These are phyloP conservation scores for Calonectria henricotiae DNA, from an alignment of 2,329 filamentous ascomycete species.

Conservation along the genomic window DNA sequence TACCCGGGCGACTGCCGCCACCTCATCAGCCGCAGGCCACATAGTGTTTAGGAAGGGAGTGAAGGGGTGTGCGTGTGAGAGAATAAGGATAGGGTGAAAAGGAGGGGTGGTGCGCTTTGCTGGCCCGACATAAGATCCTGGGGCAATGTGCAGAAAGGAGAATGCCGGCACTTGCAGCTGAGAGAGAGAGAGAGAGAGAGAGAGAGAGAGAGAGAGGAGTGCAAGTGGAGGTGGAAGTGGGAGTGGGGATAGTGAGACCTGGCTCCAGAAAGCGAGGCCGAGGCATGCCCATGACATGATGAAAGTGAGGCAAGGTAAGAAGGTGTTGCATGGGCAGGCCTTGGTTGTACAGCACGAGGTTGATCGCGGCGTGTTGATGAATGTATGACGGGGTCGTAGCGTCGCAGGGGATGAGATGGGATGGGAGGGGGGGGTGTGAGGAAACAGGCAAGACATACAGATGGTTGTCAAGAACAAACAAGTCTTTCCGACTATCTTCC, in stretches of 20 bases:
- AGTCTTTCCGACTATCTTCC: conserved; percentile 87
- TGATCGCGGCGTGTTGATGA: conserved; percentile 13
- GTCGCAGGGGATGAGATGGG: conserved; percentile 4
- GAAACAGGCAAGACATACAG: conserved; percentile 76
- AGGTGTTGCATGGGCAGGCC: conserved; percentile 18
- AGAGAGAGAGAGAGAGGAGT: too few species aligned
- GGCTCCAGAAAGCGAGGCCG: conserved; percentile 10
- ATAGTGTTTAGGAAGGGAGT: conserved; percentile 27
- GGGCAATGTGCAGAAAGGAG: conserved; percentile 26
- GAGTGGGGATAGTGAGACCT: conserved; percentile 35
- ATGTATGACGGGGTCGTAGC: conserved; percentile 23
- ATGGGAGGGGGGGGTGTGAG: conserved; percentile 8
- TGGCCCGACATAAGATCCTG: conserved; percentile 24
- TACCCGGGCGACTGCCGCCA: conserved; percentile 85
- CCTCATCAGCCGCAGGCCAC: conserved; percentile 48
- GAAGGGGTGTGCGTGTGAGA: conserved; percentile 28
- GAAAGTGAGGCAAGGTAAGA: conserved; percentile 20
- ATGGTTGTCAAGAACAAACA: conserved; percentile 90
- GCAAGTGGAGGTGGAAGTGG: conserved; percentile 41
- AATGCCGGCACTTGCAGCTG: conserved; percentile 40
- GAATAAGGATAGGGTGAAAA: not conserved
- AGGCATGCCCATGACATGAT: conserved; percentile 13
- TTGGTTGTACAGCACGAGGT: conserved; percentile 26
- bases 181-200: conserved; percentile 23
- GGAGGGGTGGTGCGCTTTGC: conserved; percentile 18